Percentiles rank a stretch among this genome's conserved stretches.
Conservation (phyloP, 345 rosid genomes). For the Eucalyptus polybractea region DNA sequence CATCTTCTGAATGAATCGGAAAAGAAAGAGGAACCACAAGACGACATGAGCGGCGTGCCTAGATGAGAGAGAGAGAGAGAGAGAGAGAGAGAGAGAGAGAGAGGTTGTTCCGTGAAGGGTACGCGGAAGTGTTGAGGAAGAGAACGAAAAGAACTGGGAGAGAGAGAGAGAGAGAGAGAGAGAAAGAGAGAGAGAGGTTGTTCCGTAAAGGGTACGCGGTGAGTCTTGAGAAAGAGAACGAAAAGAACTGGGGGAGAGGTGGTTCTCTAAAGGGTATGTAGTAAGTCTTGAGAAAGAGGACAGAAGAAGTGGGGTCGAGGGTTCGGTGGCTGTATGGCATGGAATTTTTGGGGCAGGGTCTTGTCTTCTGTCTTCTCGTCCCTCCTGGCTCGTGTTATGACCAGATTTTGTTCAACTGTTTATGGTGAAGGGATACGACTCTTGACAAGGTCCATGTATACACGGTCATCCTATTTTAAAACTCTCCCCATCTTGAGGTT, state of each 20-base stretch:
- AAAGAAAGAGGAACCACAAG: background rate
- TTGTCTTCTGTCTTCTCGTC: background rate
- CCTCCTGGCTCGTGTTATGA: background rate
- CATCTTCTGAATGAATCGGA: background rate
- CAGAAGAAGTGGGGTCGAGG: background rate
- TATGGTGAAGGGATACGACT: background rate
- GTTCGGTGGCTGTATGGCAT: background rate
- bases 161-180: no score
- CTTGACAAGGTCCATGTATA: background rate
- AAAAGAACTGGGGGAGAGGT: background rate
- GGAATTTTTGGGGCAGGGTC: background rate
- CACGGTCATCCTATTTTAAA: background rate
- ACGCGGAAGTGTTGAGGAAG: background rate
- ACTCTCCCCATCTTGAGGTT: background rate
- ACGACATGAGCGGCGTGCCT: background rate
- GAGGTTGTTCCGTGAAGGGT: background rate
- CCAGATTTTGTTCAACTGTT: background rate
- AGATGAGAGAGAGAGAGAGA: background rate
- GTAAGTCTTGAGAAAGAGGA: background rate
- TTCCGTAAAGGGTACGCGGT: background rate
- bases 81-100: background rate
- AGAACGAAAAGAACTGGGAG: background rate
- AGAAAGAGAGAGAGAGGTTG: no score
- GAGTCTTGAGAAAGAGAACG: background rate
- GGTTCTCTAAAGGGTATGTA: background rate